Base-by-base conservation (phyloP, 2,329 filamentous ascomycete genomes). In the Chalara sp. region DNA sequence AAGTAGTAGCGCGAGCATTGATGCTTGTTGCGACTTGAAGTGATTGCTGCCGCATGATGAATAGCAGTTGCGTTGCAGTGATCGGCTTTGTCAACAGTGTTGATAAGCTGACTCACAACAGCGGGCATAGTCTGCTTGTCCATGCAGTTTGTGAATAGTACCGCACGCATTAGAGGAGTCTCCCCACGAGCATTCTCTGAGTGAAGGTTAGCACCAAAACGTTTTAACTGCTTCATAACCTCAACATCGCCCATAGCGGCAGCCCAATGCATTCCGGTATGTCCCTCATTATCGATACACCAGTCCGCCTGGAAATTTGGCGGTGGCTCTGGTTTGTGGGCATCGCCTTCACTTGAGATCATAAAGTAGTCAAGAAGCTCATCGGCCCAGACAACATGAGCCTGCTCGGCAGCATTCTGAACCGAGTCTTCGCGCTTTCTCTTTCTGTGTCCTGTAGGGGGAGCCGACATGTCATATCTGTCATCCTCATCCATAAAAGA, bases 331-430 rank as follows among this genome's bases (percentile, higher is more conserved):
- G 90, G 91, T 49, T 75, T 82, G n/a, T 40, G 30, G 37, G 49
- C 60, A 72, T 81, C 63, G 53, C 84, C 82, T 52, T 86, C 84
- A 67, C 89, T 85, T 47, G 87, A 83, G 43, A 92, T 83, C 71
- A 97, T 85, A 63, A 97, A 99, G 70, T 97, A 99, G 68, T 99
- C 93, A 35, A 99, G 76, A 30, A 99, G 78, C 61, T 93, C 88
- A 58, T 99, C 93, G 12, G 90, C 89, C 69, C 96, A 99, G 29
- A 95, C 76, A 31, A 88, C 85, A 67, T 97, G 91, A 59, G 93
- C 86, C 65, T 91, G 87, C 57, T 95, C 88, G 6, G 81, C 83
- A 54, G 80, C 63, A 66, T 83, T 73, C 72, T 86, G 70, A 73
- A 72, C 67, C 57, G 80, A 84, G 50, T 84, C 79, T 28, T 72